Conservation (phyloP, 148 eudicot species). For the Tetragonia tetragonoides region DNA sequence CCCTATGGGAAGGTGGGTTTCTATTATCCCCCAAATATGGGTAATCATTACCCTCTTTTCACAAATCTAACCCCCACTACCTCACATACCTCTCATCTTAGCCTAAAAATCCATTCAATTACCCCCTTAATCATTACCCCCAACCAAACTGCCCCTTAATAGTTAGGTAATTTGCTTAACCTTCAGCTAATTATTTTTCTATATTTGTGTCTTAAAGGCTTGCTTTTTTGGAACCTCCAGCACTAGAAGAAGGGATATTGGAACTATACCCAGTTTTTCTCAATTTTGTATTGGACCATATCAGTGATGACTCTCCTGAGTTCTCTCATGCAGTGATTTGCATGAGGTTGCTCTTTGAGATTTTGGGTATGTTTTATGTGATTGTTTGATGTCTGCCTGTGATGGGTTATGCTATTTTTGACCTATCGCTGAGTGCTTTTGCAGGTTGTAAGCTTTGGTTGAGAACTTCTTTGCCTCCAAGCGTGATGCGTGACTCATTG, state of each 20-base stretch:
- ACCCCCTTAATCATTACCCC: too few relatives aligned
- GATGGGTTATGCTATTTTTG: constrained; percentile 1
- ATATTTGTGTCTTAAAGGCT: constrained; percentile 54
- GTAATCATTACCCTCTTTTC: too few relatives aligned
- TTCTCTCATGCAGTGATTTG: constrained; percentile 97
- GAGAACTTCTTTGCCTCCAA: constrained; percentile 86
- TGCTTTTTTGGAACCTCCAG: constrained; percentile 88
- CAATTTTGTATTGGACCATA: constrained; percentile 87
- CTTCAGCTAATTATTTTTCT: constrained; percentile 23
- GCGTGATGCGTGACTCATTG: constrained; percentile 88
- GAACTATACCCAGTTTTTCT: constrained; percentile 89
- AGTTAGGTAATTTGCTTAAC: constrained; percentile 2
- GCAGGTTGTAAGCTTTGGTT: constrained; percentile 94
- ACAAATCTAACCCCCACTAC: too few relatives aligned
- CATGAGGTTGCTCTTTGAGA: constrained; percentile 81
- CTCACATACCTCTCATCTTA: too few relatives aligned
- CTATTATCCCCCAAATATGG: too few relatives aligned
- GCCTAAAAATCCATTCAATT: too few relatives aligned
- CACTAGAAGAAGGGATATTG: constrained; percentile 96
- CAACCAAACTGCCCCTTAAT: too few relatives aligned
- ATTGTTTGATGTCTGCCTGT: background rate
- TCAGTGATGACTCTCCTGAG: constrained; percentile 91
- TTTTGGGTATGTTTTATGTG: constrained; percentile 62
- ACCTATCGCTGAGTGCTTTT: constrained; percentile 16
- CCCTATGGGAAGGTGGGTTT: too few relatives aligned